A percentile compares a stretch with the other conserved stretches of the same genome.
Evolutionary conservation across 2,329 filamentous ascomycete species (phyloP).

Genomic region (Trichocomaceae sp.): DNA sequence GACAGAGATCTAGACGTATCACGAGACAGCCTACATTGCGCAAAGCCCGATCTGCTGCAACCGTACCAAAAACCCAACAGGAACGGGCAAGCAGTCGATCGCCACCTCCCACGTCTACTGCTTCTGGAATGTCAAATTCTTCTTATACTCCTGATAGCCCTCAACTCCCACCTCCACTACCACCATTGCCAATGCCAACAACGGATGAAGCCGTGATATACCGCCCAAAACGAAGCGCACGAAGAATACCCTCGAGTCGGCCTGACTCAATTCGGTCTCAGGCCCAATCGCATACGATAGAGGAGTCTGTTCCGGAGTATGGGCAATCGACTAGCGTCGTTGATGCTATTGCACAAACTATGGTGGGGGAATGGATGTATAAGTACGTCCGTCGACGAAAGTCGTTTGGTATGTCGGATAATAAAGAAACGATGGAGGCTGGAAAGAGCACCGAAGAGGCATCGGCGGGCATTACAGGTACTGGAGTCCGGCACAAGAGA

Average conservation of each 20-base stretch:
- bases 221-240: conserved; percentile 25
- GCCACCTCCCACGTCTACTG: conserved; percentile 33
- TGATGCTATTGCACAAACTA: conserved; percentile 93
- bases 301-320: conserved; percentile 50
- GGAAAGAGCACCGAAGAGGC: conserved; percentile 60
- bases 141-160: conserved; percentile 64
- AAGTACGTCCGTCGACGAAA: conserved; percentile 57
- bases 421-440: conserved; percentile 40
- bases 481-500: conserved; percentile 73
- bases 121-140: conserved; percentile 54
- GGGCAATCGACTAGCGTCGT: conserved; percentile 74
- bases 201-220: conserved; percentile 59
- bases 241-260: conserved; percentile 20
- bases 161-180: conserved; percentile 52
- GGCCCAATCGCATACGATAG: conserved; percentile 26
- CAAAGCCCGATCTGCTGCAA: conserved; percentile 77
- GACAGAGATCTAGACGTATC: conserved; percentile 51
- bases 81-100: conserved; percentile 36
- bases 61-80: conserved; percentile 54
- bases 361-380: conserved; percentile 74
- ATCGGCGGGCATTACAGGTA: conserved; percentile 59
- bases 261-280: conserved; percentile 21
- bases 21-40: conserved; percentile 58
- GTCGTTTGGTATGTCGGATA: conserved; percentile 69
- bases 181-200: conserved; percentile 61